Evolutionary conservation across 148 eudicot genomes (phyloP).

Genomic region (Persicaria maculosa): DNA sequence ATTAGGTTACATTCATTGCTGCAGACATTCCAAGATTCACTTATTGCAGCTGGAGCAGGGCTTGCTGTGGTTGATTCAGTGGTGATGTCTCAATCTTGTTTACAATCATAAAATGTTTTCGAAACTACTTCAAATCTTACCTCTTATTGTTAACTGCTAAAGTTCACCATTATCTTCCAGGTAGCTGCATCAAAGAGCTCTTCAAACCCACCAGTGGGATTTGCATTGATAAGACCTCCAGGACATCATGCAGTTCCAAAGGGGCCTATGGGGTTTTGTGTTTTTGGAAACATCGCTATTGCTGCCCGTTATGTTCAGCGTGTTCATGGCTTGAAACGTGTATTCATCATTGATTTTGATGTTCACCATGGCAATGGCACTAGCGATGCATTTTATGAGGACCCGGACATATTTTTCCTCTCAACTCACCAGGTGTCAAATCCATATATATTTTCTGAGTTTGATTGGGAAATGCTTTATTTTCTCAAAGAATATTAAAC

Average conservation of each 20-base stretch:
- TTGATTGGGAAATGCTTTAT: neutral
- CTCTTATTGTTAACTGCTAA: neutral
- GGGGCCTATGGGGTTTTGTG: conserved; percentile 97
- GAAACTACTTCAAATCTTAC: neutral
- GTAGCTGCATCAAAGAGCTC: conserved; percentile 59
- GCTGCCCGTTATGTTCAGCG: conserved; percentile 95
- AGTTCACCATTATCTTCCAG: conserved; percentile 33
- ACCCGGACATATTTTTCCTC: conserved; percentile 84
- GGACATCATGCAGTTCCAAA: conserved; percentile 97
- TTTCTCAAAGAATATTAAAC: neutral
- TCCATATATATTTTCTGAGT: neutral
- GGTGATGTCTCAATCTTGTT: conserved; percentile 48
- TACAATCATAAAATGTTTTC: neutral
- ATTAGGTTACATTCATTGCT: conserved; percentile 12
- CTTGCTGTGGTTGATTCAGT: conserved; percentile 81
- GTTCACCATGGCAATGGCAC: conserved; percentile 99
- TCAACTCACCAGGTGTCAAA: conserved; percentile 75
- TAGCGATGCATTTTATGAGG: conserved; percentile 85
- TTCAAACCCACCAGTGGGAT: conserved; percentile 64
- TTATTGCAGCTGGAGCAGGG: conserved; percentile 89
- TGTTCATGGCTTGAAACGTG: conserved; percentile 74
- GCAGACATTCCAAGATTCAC: conserved; percentile 90
- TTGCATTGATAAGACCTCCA: conserved; percentile 88
- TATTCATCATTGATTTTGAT: conserved; percentile 89
- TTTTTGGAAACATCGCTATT: conserved; percentile 87